Evolutionary conservation across 345 rosid species (phyloP).

Genomic region (Aegle marmelos): DNA sequence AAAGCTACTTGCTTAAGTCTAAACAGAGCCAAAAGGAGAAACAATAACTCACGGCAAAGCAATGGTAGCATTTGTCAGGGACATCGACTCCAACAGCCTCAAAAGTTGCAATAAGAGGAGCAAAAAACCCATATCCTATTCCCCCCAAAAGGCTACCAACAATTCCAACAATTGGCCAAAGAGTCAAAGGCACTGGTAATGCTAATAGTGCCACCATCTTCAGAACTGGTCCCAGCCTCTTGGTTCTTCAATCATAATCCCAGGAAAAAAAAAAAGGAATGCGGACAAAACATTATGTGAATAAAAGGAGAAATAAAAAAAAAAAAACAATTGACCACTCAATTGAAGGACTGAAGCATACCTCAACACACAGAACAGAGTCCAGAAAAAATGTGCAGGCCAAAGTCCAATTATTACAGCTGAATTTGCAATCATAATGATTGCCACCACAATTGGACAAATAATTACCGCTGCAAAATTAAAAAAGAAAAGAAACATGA

Average conservation of each 20-base stretch:
- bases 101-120: slow-evolving; percentile 76
- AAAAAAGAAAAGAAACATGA: background rate
- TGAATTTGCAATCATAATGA: slow-evolving; percentile 54
- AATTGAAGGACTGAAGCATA: slow-evolving; percentile 13
- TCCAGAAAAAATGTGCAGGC: slow-evolving; percentile 79
- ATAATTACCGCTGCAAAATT: slow-evolving; percentile 42
- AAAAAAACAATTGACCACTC: background rate
- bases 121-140: slow-evolving; percentile 67
- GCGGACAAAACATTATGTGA: background rate
- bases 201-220: slow-evolving; percentile 53
- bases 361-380: slow-evolving; percentile 73
- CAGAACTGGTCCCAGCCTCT: slow-evolving; percentile 64
- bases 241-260: slow-evolving; percentile 41
- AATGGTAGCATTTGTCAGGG: slow-evolving; percentile 65
- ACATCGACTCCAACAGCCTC: slow-evolving; percentile 66
- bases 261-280: slow-evolving; percentile 2
- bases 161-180: slow-evolving; percentile 69
- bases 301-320: background rate
- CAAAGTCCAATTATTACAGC: slow-evolving; percentile 70
- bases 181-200: slow-evolving; percentile 63
- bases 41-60: slow-evolving; percentile 50
- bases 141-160: slow-evolving; percentile 70
- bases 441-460: slow-evolving; percentile 50
- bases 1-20: background rate
- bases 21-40: background rate